Base-by-base conservation (phyloP, 164 flowering plant genomes). In the Annona squamosa region DNA sequence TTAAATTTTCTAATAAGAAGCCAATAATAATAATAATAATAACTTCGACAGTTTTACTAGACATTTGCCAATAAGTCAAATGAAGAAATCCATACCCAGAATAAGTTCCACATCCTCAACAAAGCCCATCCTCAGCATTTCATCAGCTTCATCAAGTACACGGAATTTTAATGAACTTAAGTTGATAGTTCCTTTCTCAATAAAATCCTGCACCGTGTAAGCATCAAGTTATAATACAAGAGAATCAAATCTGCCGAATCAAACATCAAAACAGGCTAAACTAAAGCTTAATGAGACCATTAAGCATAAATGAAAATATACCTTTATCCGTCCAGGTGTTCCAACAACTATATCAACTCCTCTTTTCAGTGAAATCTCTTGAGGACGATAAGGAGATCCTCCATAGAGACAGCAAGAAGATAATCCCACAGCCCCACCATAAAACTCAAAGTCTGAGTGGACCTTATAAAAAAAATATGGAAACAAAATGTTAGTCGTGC, bases 81-180 rank as follows among this genome's bases (percentile, higher is more conserved):
- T 2, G 48, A 44, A 16, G 57, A n/a, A 76, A 4, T 10, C 52
- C 78, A 47, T 81, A 93, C 99, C 99, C 45, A 93, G 81, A 76
- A 93, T 96, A 52, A 87, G 86, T 81, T 96, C 99, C 76, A 96
- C 99, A 85, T 96, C 99, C 1, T 95, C 98, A 77, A 95, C 98
- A 77, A 95, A 95, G 59, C 99, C 98, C 97, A 93, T 93, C 74
- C 85, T 86, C 74, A 95, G 79, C 98, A 95, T 95, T 79, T 95
- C 98, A 85, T 93, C 98, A 76, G 98, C 97, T 81, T 96, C 98
- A 76, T 96, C 99, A 79, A 96, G 97, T 47, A 93, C 91, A 57
- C 98, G 93, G 76, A 96, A 93, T 79, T 84, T 86, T 57, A 96
- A 76, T 42, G 83, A 83, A 48, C 94, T 77, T 3, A 96, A 81